Conservation (phyloP, 768 basidiomycete genomes). For the Mycena kentingensis region DNA sequence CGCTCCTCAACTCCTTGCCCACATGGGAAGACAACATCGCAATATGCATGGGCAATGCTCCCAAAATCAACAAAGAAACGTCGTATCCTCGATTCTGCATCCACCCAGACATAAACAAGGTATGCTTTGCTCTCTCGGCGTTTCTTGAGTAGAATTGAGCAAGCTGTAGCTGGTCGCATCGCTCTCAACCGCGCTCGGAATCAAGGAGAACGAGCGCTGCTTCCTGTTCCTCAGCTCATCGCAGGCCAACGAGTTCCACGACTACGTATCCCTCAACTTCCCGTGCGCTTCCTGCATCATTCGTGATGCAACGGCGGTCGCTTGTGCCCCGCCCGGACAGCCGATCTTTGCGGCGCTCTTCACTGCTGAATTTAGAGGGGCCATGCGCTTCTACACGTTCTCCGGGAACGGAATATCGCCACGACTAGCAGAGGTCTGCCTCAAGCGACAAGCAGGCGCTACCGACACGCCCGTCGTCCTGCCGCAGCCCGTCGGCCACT, state of each 20-base stretch:
- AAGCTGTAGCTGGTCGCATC: constrained; percentile 4
- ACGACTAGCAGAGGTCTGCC: constrained; percentile 47
- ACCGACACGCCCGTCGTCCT: constrained; percentile 47
- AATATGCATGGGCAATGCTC: constrained; percentile 23
- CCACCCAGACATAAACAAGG: constrained; percentile 7
- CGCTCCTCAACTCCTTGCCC: constrained; percentile 7
- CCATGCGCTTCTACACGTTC: constrained; percentile 48
- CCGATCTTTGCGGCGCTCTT: constrained; percentile 15
- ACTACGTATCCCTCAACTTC: constrained; percentile 4
- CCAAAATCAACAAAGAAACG: background rate
- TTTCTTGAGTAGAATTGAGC: background rate
- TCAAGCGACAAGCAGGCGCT: constrained; percentile 40
- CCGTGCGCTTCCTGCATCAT: constrained; percentile 10
- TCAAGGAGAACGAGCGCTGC: constrained; percentile 1
- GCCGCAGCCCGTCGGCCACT: constrained; percentile 41
- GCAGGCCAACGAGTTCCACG: constrained; percentile 15
- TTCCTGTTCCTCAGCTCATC: constrained; percentile 11
- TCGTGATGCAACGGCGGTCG: constrained; percentile 6
- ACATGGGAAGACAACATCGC: constrained; percentile 10
- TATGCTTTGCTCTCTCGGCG: background rate
- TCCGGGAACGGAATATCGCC: constrained; percentile 51
- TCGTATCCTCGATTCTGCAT: constrained; percentile 14
- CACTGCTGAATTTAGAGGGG: background rate
- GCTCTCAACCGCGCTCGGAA: constrained; percentile 1
- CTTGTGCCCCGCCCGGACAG: constrained; percentile 5